phyloP scores from a whole-genome alignment of 257 asterid genomes.

The Rauvolfia tetraphylla region DNA sequence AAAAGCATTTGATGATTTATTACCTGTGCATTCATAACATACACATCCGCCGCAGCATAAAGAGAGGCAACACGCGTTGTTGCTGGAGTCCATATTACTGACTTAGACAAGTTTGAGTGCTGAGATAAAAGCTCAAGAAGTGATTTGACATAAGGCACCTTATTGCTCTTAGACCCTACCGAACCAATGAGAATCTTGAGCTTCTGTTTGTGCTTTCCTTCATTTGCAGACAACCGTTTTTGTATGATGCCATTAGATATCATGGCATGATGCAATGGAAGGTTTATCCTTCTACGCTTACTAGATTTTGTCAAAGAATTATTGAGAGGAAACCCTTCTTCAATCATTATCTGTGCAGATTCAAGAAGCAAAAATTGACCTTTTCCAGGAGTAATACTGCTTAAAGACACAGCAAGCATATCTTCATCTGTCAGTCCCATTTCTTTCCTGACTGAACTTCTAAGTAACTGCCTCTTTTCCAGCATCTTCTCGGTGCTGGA shows the following conservation, averaged over 20 bases:
- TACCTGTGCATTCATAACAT: conserved; percentile 98
- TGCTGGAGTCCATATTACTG: conserved; percentile 94
- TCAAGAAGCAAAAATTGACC: conserved; percentile 89
- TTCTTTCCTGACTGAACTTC: conserved; percentile 69
- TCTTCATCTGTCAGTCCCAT: conserved; percentile 84
- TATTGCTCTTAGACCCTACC: conserved; percentile 91
- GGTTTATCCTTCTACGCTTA: conserved; percentile 17
- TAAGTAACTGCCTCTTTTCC: conserved; percentile 56
- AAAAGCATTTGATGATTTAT: not conserved
- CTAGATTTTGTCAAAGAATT: conserved; percentile 16
- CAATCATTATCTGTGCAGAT: conserved; percentile 56
- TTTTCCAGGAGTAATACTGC: conserved; percentile 96
- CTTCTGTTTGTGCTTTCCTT: conserved; percentile 31
- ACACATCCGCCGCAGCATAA: conserved; percentile 92
- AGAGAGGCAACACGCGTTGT: conserved; percentile 93
- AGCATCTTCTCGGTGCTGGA: conserved; percentile 71
- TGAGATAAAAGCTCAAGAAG: conserved; percentile 61
- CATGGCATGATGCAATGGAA: conserved; percentile 12
- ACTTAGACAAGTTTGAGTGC: conserved; percentile 58
- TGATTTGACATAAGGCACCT: conserved; percentile 65
- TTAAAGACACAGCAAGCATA: conserved; percentile 66
- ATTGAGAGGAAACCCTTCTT: conserved; percentile 33
- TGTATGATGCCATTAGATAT: conserved; percentile 29
- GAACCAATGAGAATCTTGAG: conserved; percentile 86
- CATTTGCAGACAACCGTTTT: conserved; percentile 31